phyloP scores from a whole-genome alignment of 345 rosid genomes.

The Physaria fendleri region DNA sequence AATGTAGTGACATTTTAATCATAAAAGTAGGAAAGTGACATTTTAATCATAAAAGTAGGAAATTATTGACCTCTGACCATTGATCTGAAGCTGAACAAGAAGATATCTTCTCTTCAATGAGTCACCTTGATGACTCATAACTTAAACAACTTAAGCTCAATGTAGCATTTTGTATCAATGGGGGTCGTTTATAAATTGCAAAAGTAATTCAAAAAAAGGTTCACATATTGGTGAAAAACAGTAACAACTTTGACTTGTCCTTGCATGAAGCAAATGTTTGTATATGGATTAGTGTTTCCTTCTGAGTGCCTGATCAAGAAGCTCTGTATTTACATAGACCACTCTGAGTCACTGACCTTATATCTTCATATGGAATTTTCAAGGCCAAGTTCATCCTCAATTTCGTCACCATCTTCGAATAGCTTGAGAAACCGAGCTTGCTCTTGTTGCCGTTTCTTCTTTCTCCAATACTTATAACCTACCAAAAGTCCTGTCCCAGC shows the following conservation, averaged over 20 bases:
- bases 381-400: constrained; percentile 76
- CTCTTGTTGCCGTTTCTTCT: constrained; percentile 74
- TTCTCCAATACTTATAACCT: constrained; percentile 55
- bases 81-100: too few species aligned
- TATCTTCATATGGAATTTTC: constrained; percentile 28
- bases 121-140: constrained; percentile 28
- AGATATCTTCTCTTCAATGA: too few species aligned
- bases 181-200: constrained; percentile 20
- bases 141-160: neutral
- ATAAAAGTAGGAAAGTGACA: too few species aligned
- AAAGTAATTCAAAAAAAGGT: too few species aligned
- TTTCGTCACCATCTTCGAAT: constrained; percentile 86
- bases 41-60: too few species aligned
- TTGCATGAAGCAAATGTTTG: constrained; percentile 2
- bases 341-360: neutral
- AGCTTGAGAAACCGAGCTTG: constrained; percentile 83
- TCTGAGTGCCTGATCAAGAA: neutral
- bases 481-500: constrained; percentile 30
- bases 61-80: too few species aligned
- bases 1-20: too few species aligned
- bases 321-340: constrained; percentile 2
- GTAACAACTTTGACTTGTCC: neutral
- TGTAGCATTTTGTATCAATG: neutral
- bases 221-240: too few species aligned
- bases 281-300: neutral